Percentiles rank a stretch among this genome's conserved stretches.
phyloP scores from a whole-genome alignment of 176 grass and related monocot species.

The Raddia distichophylla region DNA sequence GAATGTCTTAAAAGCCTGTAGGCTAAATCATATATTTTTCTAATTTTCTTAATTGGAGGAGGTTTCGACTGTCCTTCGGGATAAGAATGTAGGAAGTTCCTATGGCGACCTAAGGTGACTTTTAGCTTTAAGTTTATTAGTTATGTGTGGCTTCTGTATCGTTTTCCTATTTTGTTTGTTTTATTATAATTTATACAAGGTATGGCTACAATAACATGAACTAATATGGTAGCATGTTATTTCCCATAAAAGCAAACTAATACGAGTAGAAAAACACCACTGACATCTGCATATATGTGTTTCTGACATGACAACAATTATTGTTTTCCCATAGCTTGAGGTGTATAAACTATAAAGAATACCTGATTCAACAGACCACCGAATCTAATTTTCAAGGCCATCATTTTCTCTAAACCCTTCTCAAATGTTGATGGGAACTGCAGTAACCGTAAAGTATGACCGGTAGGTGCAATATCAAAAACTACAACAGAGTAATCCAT shows the following conservation, averaged over 20 bases:
- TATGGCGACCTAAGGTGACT: no score
- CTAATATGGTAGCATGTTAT: neutral
- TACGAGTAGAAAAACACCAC: neutral
- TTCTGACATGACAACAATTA: neutral
- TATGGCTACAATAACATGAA: conserved; percentile 5
- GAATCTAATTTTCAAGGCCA: conserved; percentile 93
- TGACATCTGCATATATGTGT: neutral
- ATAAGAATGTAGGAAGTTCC: no score
- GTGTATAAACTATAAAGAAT: conserved; percentile 44
- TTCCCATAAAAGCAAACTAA: conserved; percentile 10
- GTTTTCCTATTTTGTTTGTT: no score
- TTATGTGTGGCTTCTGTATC: no score
- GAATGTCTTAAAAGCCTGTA: no score
- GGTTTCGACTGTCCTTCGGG: no score
- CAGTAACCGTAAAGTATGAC: no score
- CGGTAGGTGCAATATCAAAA: no score
- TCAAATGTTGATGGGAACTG: conserved; percentile 96
- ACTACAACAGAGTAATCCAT: no score
- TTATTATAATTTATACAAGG: conserved; percentile 19
- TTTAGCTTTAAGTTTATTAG: no score
- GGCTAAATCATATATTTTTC: no score
- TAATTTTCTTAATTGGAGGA: no score
- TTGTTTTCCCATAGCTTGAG: conserved; percentile 33
- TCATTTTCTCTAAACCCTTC: conserved; percentile 96
- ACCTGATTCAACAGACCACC: conserved; percentile 94